These are phyloP conservation scores for Carex pumila DNA, from an alignment of 176 grass and related monocot genomes.

Conservation along the genomic window DNA sequence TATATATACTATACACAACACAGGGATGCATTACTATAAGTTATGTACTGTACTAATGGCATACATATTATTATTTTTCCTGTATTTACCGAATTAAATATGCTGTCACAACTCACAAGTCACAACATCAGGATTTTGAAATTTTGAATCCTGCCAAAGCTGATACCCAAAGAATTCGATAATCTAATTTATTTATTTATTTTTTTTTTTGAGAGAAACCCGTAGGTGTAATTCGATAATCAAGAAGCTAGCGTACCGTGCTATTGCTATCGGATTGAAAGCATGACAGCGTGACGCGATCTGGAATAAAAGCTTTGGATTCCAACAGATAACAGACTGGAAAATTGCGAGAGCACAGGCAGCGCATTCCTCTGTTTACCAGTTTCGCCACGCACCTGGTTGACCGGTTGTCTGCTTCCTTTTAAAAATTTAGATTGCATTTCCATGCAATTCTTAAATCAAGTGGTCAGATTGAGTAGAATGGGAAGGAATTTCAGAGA, in stretches of 20 bases:
- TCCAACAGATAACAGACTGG: conserved; percentile 5
- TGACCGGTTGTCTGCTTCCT: background rate
- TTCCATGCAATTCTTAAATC: background rate
- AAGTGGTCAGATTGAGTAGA: background rate
- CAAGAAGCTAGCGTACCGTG: background rate
- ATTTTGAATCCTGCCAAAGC: background rate
- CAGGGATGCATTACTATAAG: no score
- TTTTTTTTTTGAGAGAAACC: no score
- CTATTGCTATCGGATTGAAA: background rate
- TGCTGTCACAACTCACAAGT: no score
- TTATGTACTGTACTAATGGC: no score
- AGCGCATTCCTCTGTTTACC: background rate
- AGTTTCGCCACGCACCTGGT: background rate
- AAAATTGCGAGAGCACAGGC: background rate
- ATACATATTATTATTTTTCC: no score
- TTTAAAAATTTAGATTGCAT: background rate
- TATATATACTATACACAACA: no score
- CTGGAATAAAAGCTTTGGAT: conserved; percentile 20
- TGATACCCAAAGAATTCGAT: background rate
- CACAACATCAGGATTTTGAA: background rate
- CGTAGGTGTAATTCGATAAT: background rate
- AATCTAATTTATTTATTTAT: background rate
- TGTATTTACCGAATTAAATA: no score
- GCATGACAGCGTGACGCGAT: conserved; percentile 7
- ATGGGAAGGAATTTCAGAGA: background rate